Conservation (phyloP, 441 rosid species). For the Aleurites moluccanus region DNA sequence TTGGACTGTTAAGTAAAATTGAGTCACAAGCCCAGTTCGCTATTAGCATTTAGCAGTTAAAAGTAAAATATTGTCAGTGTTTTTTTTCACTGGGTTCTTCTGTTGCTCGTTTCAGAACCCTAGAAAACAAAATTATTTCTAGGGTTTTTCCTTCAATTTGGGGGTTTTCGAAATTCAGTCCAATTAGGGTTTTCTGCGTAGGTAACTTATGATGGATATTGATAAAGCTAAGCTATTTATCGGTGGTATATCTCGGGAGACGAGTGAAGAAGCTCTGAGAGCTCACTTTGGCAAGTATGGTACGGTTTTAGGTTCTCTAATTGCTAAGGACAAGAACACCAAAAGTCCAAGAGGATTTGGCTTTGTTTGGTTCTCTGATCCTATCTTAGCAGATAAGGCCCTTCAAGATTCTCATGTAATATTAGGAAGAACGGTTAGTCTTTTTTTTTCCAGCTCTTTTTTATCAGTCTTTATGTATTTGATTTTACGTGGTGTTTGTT, state of each 20-base stretch:
- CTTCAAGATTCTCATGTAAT: constrained; percentile 56
- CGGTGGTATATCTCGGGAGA: constrained; percentile 66
- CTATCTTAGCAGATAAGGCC: constrained; percentile 50
- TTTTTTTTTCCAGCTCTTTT: neutral
- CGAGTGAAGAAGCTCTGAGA: constrained; percentile 52
- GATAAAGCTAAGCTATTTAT: constrained; percentile 63
- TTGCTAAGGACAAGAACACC: constrained; percentile 54
- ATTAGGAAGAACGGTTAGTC: constrained; percentile 68
- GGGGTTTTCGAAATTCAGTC: constrained; percentile 21
- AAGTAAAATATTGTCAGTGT: neutral
- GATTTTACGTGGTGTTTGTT: too few species aligned
- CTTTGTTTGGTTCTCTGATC: constrained; percentile 63
- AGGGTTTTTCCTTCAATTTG: constrained; percentile 24
- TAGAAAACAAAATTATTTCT: constrained; percentile 24
- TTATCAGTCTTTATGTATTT: neutral
- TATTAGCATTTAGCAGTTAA: neutral
- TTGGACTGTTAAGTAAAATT: too few species aligned
- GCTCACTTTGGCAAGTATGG: constrained; percentile 72
- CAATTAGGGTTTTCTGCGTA: constrained; percentile 27
- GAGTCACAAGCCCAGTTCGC: neutral
- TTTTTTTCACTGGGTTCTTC: neutral
- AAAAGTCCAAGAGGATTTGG: constrained; percentile 64
- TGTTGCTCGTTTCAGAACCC: constrained; percentile 20
- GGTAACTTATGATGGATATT: constrained; percentile 39
- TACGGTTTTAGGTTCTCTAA: constrained; percentile 43